Conservation (phyloP, 176 grass and related monocot species). For the Ensete ventricosum region DNA sequence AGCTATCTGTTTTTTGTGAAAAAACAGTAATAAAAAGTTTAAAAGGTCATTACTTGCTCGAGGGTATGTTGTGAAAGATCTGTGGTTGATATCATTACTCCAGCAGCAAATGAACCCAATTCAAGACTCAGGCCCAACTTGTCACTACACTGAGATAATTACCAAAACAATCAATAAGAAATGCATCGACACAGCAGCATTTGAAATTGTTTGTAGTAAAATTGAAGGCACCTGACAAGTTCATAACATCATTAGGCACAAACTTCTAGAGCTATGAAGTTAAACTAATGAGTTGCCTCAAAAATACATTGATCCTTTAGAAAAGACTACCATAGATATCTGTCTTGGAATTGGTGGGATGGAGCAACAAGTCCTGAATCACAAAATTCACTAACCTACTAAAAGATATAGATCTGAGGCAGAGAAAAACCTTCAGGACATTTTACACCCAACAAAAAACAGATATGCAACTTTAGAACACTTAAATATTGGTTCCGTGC, state of each 20-base stretch:
- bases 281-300: background rate
- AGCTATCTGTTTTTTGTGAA: background rate
- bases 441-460: too few relatives aligned
- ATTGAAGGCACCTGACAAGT: background rate
- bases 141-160: slow-evolving; percentile 91
- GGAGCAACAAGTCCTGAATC: too few relatives aligned
- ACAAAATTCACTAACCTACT: too few relatives aligned
- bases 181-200: slow-evolving; percentile 1
- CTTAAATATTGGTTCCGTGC: too few relatives aligned
- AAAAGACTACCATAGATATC: background rate
- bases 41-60: slow-evolving; percentile 58
- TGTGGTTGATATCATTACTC: slow-evolving; percentile 98
- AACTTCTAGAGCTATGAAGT: background rate
- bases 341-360: background rate
- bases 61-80: slow-evolving; percentile 96
- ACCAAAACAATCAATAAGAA: slow-evolving; percentile 23
- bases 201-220: background rate
- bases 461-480: too few relatives aligned
- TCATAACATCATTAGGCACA: background rate
- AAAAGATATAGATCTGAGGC: too few relatives aligned
- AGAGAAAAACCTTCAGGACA: too few relatives aligned
- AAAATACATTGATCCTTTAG: background rate
- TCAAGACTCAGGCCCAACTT: slow-evolving; percentile 97
- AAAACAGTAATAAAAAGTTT: background rate
- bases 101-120: slow-evolving; percentile 97